Conservation (phyloP, 495 filamentous ascomycete genomes). For the Tuber brumale region DNA sequence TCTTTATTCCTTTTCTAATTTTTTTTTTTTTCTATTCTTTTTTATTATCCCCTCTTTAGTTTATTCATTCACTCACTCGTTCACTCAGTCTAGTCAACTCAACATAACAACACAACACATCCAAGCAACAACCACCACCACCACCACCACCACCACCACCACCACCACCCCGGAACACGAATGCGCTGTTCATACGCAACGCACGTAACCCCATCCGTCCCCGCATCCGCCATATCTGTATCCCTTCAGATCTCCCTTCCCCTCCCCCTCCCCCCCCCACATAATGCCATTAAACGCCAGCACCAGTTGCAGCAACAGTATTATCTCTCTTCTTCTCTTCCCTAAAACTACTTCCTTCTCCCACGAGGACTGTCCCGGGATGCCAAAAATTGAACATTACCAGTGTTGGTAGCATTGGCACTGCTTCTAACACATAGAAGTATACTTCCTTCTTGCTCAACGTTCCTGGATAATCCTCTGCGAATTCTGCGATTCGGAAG, state of each 20-base stretch:
- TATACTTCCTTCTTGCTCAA: conserved; percentile 29
- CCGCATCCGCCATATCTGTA: conserved; percentile 31
- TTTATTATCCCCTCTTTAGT: neutral
- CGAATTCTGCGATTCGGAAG: conserved; percentile 15
- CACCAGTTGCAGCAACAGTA: conserved; percentile 7
- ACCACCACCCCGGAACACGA: conserved; percentile 10
- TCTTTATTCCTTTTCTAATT: neutral
- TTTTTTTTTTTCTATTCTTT: conserved; percentile 24
- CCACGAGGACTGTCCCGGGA: conserved; percentile 11
- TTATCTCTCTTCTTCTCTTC: conserved; percentile 21
- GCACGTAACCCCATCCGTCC: conserved; percentile 35
- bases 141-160: conserved; percentile 6
- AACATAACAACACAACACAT: neutral
- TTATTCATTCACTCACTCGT: neutral
- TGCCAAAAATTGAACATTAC: conserved; percentile 31
- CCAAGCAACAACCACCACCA: conserved; percentile 5
- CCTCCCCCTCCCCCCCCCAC: conserved; percentile 12
- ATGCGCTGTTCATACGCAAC: conserved; percentile 36
- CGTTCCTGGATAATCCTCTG: conserved; percentile 28
- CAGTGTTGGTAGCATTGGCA: conserved; percentile 31
- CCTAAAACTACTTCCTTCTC: conserved; percentile 24
- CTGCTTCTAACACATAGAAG: conserved; percentile 13
- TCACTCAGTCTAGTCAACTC: neutral
- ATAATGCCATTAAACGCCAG: conserved; percentile 17
- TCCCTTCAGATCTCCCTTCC: conserved; percentile 24